Conservation (phyloP, 1,284 basidiomycete genomes). For the Heterobasidion parviporum region DNA sequence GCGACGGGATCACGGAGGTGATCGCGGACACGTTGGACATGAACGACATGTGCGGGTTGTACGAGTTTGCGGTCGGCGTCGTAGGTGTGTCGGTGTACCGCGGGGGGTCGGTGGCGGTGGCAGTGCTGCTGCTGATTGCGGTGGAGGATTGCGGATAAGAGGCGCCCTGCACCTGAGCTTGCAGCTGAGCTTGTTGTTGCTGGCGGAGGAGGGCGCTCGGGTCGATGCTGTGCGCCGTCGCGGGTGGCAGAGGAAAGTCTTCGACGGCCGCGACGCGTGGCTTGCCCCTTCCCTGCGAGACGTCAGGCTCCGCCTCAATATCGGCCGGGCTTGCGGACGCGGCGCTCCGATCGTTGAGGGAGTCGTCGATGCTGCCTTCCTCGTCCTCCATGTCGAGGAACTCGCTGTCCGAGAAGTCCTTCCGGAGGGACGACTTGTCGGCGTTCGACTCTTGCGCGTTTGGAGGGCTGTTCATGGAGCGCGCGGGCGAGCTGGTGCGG, state of each 20-base stretch:
- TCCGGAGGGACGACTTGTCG: conserved; percentile 12
- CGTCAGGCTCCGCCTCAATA: conserved; percentile 10
- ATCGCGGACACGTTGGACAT: conserved; percentile 6
- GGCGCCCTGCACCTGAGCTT: neutral
- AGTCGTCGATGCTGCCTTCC: conserved; percentile 21
- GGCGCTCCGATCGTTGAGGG: conserved; percentile 14
- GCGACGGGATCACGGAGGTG: conserved; percentile 6
- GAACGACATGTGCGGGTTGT: conserved; percentile 2
- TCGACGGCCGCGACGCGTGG: conserved; percentile 15
- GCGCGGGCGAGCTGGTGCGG: conserved; percentile 1
- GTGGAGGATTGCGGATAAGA: neutral
- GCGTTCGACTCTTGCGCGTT: conserved; percentile 7
- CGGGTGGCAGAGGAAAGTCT: conserved; percentile 28
- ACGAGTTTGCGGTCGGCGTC: conserved; percentile 11
- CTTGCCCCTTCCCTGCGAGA: conserved; percentile 1
- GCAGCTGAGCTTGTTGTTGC: conserved; percentile 1
- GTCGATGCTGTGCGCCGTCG: conserved; percentile 6
- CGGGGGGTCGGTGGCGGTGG: neutral
- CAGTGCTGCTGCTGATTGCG: neutral
- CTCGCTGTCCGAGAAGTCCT: conserved; percentile 28
- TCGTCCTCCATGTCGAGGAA: conserved; percentile 58
- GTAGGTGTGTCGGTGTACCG: conserved; percentile 10
- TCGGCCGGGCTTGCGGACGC: conserved; percentile 15
- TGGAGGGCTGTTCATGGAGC: conserved; percentile 9
- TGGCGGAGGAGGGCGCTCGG: conserved; percentile 3